Percentiles rank a stretch among this genome's conserved stretches.
Evolutionary conservation across 1,284 basidiomycete genomes (phyloP).

Genomic region (Apiotrichum gamsii): DNA sequence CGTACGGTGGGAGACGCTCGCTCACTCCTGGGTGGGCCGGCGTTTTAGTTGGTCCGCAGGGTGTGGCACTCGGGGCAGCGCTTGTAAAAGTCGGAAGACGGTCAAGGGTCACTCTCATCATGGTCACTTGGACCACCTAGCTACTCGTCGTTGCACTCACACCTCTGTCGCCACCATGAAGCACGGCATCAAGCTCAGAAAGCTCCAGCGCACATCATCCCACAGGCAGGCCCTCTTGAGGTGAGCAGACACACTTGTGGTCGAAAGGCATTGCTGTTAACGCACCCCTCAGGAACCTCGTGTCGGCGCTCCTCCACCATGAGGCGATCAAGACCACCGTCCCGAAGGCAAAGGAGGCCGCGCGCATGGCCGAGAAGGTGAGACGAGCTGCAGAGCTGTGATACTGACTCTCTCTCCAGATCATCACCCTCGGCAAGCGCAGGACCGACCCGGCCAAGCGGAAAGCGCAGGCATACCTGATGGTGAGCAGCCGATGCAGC

Average conservation of each 20-base stretch:
- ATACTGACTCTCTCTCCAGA: too few relatives aligned
- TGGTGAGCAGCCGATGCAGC: slow-evolving; percentile 43
- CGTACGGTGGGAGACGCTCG: too few relatives aligned
- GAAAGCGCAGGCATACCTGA: slow-evolving; percentile 66
- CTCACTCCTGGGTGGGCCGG: too few relatives aligned
- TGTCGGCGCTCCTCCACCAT: slow-evolving; percentile 90
- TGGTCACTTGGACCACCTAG: neutral
- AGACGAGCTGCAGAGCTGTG: too few relatives aligned
- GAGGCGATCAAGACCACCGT: slow-evolving; percentile 95
- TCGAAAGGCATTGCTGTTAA: too few relatives aligned
- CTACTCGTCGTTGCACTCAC: too few relatives aligned
- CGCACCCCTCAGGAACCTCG: slow-evolving; percentile 65
- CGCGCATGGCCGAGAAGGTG: slow-evolving; percentile 88
- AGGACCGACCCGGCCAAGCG: slow-evolving; percentile 60
- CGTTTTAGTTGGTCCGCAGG: too few relatives aligned
- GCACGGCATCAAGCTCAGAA: slow-evolving; percentile 82
- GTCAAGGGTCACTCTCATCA: neutral
- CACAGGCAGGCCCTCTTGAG: slow-evolving; percentile 81
- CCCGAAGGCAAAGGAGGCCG: slow-evolving; percentile 89
- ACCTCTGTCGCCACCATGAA: slow-evolving; percentile 58
- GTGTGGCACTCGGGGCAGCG: too few relatives aligned
- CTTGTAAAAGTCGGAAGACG: slow-evolving; percentile 8
- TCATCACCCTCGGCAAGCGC: slow-evolving; percentile 83
- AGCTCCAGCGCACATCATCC: slow-evolving; percentile 77
- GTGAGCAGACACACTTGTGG: too few relatives aligned